Evolutionary conservation across 805 yeast genomes (phyloP).

Genomic region (Lachancea sp.): DNA sequence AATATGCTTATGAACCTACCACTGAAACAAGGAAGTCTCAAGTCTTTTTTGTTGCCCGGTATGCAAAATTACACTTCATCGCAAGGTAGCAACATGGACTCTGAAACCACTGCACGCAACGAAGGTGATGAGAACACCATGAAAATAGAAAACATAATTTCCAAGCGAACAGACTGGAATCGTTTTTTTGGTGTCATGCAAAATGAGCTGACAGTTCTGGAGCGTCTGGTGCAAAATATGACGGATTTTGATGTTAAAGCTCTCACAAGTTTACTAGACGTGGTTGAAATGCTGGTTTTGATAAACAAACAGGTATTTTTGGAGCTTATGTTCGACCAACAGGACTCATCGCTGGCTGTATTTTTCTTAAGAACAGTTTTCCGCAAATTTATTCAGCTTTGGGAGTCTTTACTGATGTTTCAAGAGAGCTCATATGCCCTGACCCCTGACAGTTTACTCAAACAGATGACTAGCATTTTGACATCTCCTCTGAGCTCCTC

Average conservation of each 20-base stretch:
- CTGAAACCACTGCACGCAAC: conserved; percentile 3
- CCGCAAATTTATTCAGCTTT: conserved; percentile 20
- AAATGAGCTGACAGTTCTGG: conserved; percentile 13
- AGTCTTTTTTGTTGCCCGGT: not conserved
- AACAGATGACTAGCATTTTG: conserved; percentile 29
- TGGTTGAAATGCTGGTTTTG: conserved; percentile 24
- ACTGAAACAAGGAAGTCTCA: conserved; percentile 11
- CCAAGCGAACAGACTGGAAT: conserved; percentile 15
- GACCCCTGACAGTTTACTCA: conserved; percentile 27
- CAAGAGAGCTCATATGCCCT: conserved; percentile 12
- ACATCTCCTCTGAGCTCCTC: conserved; percentile 21
- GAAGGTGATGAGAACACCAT: conserved; percentile 12
- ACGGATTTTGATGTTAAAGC: conserved; percentile 10
- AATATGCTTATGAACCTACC: conserved; percentile 29
- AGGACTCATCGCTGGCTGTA: conserved; percentile 20
- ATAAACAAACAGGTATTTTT: conserved; percentile 26
- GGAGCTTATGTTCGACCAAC: conserved; percentile 21
- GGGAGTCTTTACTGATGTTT: conserved; percentile 25
- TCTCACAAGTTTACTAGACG: conserved; percentile 12
- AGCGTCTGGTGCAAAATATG: conserved; percentile 8
- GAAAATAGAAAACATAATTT: conserved; percentile 15
- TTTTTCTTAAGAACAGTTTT: conserved; percentile 23
- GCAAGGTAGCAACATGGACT: not conserved
- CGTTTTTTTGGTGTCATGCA: conserved; percentile 15
- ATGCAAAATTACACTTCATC: not conserved